phyloP scores from a whole-genome alignment of 768 basidiomycete genomes.

The Phylloporus sp. region DNA sequence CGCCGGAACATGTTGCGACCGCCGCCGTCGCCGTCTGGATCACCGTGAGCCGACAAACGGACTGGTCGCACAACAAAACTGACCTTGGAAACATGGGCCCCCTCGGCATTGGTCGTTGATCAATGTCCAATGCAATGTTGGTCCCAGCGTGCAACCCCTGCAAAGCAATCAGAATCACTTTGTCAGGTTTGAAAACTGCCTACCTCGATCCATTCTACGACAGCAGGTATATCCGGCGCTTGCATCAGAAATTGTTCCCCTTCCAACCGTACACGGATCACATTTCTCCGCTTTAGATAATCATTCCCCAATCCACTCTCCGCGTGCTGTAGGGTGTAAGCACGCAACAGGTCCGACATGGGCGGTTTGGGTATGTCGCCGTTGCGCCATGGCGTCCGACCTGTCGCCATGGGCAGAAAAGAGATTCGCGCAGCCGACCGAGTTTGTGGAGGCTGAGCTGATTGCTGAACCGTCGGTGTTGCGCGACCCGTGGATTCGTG shows the following conservation, averaged over 20 bases:
- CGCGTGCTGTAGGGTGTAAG: slow-evolving; percentile 82
- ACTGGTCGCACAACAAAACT: background rate
- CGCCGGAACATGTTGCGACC: slow-evolving; percentile 16
- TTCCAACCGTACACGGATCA: slow-evolving; percentile 85
- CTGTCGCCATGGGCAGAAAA: slow-evolving; percentile 19
- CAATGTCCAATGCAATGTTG: slow-evolving; percentile 88
- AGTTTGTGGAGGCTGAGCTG: slow-evolving; percentile 9
- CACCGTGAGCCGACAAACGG: background rate
- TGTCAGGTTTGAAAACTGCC: slow-evolving; percentile 15
- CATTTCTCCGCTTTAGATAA: slow-evolving; percentile 89
- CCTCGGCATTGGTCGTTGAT: slow-evolving; percentile 87
- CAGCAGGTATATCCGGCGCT: slow-evolving; percentile 73
- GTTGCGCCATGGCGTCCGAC: slow-evolving; percentile 15
- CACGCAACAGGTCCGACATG: slow-evolving; percentile 50
- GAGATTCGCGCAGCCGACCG: slow-evolving; percentile 20
- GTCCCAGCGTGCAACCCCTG: slow-evolving; percentile 88
- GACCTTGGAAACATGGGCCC: slow-evolving; percentile 82
- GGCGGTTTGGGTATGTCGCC: slow-evolving; percentile 39
- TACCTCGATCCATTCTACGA: slow-evolving; percentile 97
- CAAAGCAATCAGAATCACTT: slow-evolving; percentile 4
- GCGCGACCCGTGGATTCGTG: slow-evolving; percentile 12
- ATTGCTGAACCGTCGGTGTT: slow-evolving; percentile 13
- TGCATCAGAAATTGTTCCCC: slow-evolving; percentile 97
- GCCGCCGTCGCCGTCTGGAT: slow-evolving; percentile 27
- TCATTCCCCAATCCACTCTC: slow-evolving; percentile 95